Evolutionary conservation across 106 monocot genomes (phyloP), one percentile per base, ranked within the genome.

Genomic region (Acorus gramineus): DNA sequence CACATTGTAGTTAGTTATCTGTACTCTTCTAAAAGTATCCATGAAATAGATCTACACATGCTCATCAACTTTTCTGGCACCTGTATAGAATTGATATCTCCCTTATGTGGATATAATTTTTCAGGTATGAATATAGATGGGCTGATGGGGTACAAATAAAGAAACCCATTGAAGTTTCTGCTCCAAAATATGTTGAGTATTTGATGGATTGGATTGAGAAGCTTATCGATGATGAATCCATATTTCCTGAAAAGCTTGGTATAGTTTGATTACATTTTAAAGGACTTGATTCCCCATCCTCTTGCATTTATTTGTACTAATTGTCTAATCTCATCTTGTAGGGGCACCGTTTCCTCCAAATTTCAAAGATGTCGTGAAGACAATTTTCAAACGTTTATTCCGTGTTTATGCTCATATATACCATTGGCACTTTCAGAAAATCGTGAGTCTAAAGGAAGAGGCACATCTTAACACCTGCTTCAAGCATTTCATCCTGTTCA

Each of bases 141-240:
- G 96, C 96, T 54, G 96, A 96, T 85, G 96, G 96, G 67, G 96
- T 96, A 53, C 91, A 91, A 65, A 96, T 96, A 83, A 96, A 96
- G 80, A 96, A 91, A 69, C 96, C 96, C 5, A 91, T 96, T 58
- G 91, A 96, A 83, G 96, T 91, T 55, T 96, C 96, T 66, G 96
- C 96, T 60, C 96, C 96, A 72, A 91, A 91, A 75, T 96, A 96
- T 79, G 96, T 96, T 49, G 96, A 96, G 65, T 96, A 88, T 74
- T 66, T 96, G 73, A 96, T 96, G 96, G 96, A 96, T 13, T 96
- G 96, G 96, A 96, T 96, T 81, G 96, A 96, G 83, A 76, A 53
- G 73, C 96, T 91, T 70, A 82, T 96, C 56, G 96, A 96, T 65
- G 78, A 96, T 66, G 96, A 96, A 77, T 91, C 96, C 52, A 80